Evolutionary conservation across 2,329 filamentous ascomycete genomes (phyloP).

Genomic region (Colletotrichum horii): DNA sequence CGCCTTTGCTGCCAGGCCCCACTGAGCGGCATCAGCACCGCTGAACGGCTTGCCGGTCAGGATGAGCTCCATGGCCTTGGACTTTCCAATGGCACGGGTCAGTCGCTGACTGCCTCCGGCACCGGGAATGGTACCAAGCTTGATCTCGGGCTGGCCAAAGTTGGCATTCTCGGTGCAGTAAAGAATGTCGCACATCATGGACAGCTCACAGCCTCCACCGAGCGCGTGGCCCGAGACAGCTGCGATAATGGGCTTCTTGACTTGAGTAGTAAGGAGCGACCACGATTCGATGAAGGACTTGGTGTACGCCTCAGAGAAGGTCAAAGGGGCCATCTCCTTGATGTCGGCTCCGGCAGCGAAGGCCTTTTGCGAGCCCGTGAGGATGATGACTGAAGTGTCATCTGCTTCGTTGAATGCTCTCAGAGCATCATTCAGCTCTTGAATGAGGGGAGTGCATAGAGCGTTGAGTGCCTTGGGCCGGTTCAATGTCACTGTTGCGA

Average conservation of each 20-base stretch:
- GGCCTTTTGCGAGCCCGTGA: constrained; percentile 88
- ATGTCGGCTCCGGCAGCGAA: constrained; percentile 98
- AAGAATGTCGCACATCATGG: constrained; percentile 95
- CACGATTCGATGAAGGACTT: constrained; percentile 94
- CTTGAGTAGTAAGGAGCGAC: constrained; percentile 81
- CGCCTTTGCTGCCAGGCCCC: constrained; percentile 86
- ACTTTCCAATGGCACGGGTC: constrained; percentile 82
- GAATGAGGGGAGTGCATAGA: constrained; percentile 87
- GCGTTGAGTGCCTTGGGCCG: constrained; percentile 96
- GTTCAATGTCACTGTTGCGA: constrained; percentile 79
- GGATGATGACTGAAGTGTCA: constrained; percentile 75
- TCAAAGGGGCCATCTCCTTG: constrained; percentile 96
- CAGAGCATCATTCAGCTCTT: constrained; percentile 84
- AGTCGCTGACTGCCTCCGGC: constrained; percentile 91
- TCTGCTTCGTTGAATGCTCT: constrained; percentile 71
- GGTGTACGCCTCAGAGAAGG: constrained; percentile 86
- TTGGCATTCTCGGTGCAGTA: constrained; percentile 88
- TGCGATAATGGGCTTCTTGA: constrained; percentile 94
- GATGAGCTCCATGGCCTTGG: constrained; percentile 89
- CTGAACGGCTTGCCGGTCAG: constrained; percentile 85
- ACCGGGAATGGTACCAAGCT: constrained; percentile 89
- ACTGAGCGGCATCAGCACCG: constrained; percentile 83
- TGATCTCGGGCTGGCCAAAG: constrained; percentile 97
- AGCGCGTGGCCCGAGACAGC: constrained; percentile 95
- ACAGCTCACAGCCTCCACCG: constrained; percentile 93